Conservation (phyloP, 495 filamentous ascomycete genomes). For the Annulohypoxylon stygium region DNA sequence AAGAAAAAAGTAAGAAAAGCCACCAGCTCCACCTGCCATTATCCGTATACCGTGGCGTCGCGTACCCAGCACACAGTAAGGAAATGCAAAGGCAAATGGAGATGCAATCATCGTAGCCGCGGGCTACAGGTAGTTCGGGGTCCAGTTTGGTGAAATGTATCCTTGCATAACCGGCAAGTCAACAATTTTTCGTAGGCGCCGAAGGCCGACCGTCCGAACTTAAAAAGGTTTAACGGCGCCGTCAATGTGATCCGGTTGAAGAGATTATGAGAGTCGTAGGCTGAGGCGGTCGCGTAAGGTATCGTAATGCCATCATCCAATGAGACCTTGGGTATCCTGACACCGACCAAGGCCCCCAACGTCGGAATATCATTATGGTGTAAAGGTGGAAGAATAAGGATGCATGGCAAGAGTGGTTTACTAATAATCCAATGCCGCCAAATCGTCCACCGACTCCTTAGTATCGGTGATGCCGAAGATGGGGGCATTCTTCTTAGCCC, state of each 20-base stretch:
- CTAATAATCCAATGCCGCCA: slow-evolving; percentile 46
- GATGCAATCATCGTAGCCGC: slow-evolving; percentile 34
- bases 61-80: slow-evolving; percentile 27
- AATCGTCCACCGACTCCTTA: slow-evolving; percentile 58
- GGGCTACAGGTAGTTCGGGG: slow-evolving; percentile 22
- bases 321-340: slow-evolving; percentile 48
- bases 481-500: slow-evolving; percentile 83
- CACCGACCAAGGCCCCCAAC: slow-evolving; percentile 36
- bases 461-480: slow-evolving; percentile 59
- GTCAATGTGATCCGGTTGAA: slow-evolving; percentile 21
- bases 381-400: slow-evolving; percentile 12
- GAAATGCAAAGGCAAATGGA: slow-evolving; percentile 4
- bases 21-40: slow-evolving; percentile 25
- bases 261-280: slow-evolving; percentile 40
- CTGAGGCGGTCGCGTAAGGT: slow-evolving; percentile 46
- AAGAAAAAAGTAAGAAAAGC: slow-evolving; percentile 17
- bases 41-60: slow-evolving; percentile 7
- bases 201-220: slow-evolving; percentile 22
- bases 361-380: slow-evolving; percentile 43
- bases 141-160: slow-evolving; percentile 19
- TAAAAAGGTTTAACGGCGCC: slow-evolving; percentile 16
- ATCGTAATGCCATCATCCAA: slow-evolving; percentile 52
- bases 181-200: slow-evolving; percentile 18
- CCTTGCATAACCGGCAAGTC: slow-evolving; percentile 34
- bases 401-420: slow-evolving; percentile 6